Evolutionary conservation across 768 basidiomycete genomes (phyloP), one percentile per base, ranked within the genome.

Genomic region (Panaeolus cyanescens): DNA sequence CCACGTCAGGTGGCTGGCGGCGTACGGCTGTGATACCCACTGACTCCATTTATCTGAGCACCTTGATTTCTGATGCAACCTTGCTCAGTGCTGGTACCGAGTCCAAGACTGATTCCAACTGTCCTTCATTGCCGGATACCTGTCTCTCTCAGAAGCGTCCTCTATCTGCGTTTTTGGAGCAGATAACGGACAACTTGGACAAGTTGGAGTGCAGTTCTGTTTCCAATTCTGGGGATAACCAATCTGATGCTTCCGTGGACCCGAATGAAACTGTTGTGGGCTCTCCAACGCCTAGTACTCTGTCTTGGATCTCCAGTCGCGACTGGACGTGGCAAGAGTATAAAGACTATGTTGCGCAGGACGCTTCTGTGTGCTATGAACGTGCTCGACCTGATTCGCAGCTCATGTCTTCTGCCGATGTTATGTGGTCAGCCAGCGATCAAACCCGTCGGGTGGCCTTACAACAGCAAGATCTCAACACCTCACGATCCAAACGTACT

Each of bases 261-360:
- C 22, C 28, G 8, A 32, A 40, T 36, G 59, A 36, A 45, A 62
- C 59, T 9, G 25, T 50, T 10, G 13, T 50, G 45, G 45, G 22
- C 8, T 50, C 45, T 20, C 45, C 45, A n/a, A 28, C 22, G 3
- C 62, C 61, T 64, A 67, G 58, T n/a, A 59, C 59, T 17, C 54
- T 62, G 33, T 65, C 66, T 39, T 70, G 70, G 70, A 61, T 71
- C 33, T 71, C 70, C 20, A 59, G 62, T 13, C 56, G 60, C 37
- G 60, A 69, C 55, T 70, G 68, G 70, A 58, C 64, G 37, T 59
- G 58, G 39, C 55, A 62, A 12, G 59, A 65, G 28, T 67, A 68
- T 60, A 65, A 65, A 19, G 64, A 65, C 12, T 67, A 63, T 30
- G 25, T 64, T 31, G 32, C 63, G 30, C 59, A 59, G n/a, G 53